These are phyloP conservation scores for Ophiostoma novo-ulmi DNA, from an alignment of 2,329 filamentous ascomycete genomes.

Conservation along the genomic window DNA sequence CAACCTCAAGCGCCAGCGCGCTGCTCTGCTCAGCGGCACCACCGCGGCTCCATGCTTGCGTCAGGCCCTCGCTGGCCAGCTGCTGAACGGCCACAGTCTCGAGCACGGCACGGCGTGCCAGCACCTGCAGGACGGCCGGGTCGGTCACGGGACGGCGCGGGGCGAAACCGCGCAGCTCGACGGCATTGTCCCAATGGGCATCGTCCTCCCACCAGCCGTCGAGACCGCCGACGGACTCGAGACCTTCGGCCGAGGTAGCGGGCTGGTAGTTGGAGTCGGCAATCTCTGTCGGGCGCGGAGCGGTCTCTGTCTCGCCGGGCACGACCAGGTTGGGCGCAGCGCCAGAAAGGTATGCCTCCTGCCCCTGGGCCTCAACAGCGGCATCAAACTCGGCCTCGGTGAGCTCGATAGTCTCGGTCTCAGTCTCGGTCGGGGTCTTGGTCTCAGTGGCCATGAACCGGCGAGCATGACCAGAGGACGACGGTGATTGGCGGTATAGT, in stretches of 20 bases:
- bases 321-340: constrained; percentile 28
- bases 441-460: constrained; percentile 8
- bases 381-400: constrained; percentile 14
- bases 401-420: constrained; percentile 13
- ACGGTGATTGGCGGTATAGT: not conserved
- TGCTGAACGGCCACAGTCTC: constrained; percentile 47
- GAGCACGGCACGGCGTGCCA: constrained; percentile 47
- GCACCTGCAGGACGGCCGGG: constrained; percentile 43
- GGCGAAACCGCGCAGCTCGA: constrained; percentile 44
- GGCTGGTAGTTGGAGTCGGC: constrained; percentile 42
- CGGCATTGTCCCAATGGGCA: constrained; percentile 48
- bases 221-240: constrained; percentile 46
- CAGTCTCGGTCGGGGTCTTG: not conserved
- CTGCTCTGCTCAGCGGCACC: constrained; percentile 35
- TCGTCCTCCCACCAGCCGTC: constrained; percentile 50
- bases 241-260: constrained; percentile 41
- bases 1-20: constrained; percentile 38
- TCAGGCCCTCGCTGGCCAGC: constrained; percentile 26
- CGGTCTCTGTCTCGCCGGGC: constrained; percentile 29
- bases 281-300: constrained; percentile 32
- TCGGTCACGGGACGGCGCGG: constrained; percentile 40
- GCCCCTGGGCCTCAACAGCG: not conserved
- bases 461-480: not conserved
- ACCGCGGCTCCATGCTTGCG: constrained; percentile 34
- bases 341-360: not conserved